A percentile compares a stretch with the other conserved stretches of the same genome.
These are phyloP conservation scores for Hanseniaspora sp. DNA, from an alignment of 1,139 yeast species.

Conservation along the genomic window DNA sequence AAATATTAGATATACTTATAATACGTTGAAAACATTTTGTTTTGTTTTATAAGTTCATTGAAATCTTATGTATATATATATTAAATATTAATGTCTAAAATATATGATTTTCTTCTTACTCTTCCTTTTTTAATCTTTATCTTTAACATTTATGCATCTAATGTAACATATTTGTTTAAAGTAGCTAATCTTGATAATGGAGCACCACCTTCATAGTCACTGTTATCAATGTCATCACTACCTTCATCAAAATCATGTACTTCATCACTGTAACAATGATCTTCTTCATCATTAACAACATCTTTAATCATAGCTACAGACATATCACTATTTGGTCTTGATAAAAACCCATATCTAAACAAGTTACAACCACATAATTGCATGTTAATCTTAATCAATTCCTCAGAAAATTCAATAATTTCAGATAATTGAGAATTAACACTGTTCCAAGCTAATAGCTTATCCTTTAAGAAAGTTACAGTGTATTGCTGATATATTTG, in stretches of 20 bases:
- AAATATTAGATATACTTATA: too few species aligned
- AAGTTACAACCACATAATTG: slow-evolving; percentile 39
- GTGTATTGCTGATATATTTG: slow-evolving; percentile 20
- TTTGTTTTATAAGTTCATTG: background rate
- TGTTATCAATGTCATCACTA: background rate
- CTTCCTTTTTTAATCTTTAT: too few species aligned
- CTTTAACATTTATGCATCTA: slow-evolving; percentile 4
- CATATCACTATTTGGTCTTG: slow-evolving; percentile 37
- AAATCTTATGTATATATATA: too few species aligned
- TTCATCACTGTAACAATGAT: slow-evolving; percentile 26
- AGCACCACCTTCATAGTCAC: slow-evolving; percentile 14
- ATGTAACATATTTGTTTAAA: slow-evolving; percentile 10
- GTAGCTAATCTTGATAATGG: slow-evolving; percentile 27
- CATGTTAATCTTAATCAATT: slow-evolving; percentile 34
- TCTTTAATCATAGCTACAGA: slow-evolving; percentile 27
- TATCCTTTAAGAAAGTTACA: slow-evolving; percentile 27
- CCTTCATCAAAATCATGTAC: slow-evolving; percentile 25
- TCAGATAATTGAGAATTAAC: slow-evolving; percentile 40
- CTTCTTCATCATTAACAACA: background rate
- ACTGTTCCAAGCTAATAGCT: slow-evolving; percentile 43
- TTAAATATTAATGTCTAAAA: too few species aligned
- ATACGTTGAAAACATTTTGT: background rate
- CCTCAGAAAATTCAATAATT: slow-evolving; percentile 40
- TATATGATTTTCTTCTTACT: too few species aligned
- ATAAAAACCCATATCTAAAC: slow-evolving; percentile 40